These are phyloP conservation scores for Microsporum audouinii DNA, from an alignment of 2,329 filamentous ascomycete genomes.

Conservation along the genomic window DNA sequence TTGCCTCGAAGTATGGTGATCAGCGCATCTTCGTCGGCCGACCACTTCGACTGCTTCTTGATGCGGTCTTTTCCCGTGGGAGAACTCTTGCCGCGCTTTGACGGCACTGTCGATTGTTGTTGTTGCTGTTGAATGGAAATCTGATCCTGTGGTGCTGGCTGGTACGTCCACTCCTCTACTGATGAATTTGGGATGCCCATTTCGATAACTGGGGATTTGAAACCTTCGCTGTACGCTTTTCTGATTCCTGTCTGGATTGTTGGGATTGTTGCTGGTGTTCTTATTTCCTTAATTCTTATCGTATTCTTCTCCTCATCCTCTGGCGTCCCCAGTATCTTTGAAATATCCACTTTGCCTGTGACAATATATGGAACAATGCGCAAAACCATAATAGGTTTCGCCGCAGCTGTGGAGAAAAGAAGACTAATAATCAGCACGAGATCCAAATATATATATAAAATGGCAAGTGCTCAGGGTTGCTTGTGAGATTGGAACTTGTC, in stretches of 20 bases:
- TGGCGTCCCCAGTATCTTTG: slow-evolving; percentile 14
- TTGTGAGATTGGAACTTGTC: neutral
- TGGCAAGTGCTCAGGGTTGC: neutral
- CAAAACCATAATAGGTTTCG: slow-evolving; percentile 10
- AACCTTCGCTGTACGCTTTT: neutral
- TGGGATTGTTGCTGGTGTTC: slow-evolving; percentile 1
- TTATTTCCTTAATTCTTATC: neutral
- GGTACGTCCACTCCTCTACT: slow-evolving; percentile 1
- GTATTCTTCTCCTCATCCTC: slow-evolving; percentile 15
- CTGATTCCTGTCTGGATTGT: neutral
- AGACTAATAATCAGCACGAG: neutral
- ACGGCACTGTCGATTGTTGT: slow-evolving; percentile 2
- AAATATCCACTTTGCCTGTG: slow-evolving; percentile 18
- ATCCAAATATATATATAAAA: neutral
- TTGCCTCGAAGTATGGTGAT: slow-evolving; percentile 84
- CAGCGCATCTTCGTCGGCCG: slow-evolving; percentile 77
- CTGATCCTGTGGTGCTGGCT: slow-evolving; percentile 4
- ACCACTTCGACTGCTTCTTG: slow-evolving; percentile 97
- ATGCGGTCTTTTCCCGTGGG: neutral
- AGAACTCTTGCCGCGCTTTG: neutral
- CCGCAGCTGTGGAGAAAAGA: neutral
- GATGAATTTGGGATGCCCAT: slow-evolving; percentile 4
- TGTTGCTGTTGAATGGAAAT: neutral
- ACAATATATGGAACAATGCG: slow-evolving; percentile 12
- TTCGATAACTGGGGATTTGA: neutral